Evolutionary conservation across 495 filamentous ascomycete species (phyloP), one percentile per base, ranked within the genome.

Genomic region (Evernia prunastri): DNA sequence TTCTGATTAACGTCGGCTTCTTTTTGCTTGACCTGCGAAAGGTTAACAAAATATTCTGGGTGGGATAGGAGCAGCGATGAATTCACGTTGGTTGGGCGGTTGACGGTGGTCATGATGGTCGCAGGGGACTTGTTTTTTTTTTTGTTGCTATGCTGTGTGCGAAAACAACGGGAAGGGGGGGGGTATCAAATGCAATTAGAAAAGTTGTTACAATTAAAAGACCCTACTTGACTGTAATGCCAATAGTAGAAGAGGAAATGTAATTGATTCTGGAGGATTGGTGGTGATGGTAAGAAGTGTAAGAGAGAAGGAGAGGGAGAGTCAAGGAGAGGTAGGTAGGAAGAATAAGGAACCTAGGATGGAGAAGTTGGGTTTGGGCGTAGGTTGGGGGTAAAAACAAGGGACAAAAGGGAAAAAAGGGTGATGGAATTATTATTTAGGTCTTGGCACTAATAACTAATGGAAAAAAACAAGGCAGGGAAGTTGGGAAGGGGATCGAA

Each of bases 1-100:
- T 98, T 98, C 68, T 85, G 82, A 75, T 96, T 96, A 73, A 98
- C 87, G 74, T 97, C 80, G 72, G 79, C 73, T 66, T 83, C 81
- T 74, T 78, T 82, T 68, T 82, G 79, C 74, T 87, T 86, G 53
- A 79, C 49, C 49, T 53, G 15, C 4, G 1, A 53, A 53, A 0
- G 2, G n/a, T 53, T 18, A 53, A 18, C 31, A 1, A 13, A 4
- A 31, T 33, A 18, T 8, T 18, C 15, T 53, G 49, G 18, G 31
- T 31, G 49, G 11, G 10, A 53, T 1, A 4, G 3, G 13, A 18
- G 49, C 4, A 9, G 49, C 17, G 49, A 9, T 33, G 15, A 4
- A n/a, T n/a, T 31, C 3, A 53, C 59, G 43, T 66, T 66, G 29
- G 66, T 68, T n/a, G 66, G 66, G 39, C 66, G 66, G 53, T 68